These are phyloP conservation scores for Dryadomyces sulphureus DNA, from an alignment of 2,329 filamentous ascomycete genomes.

Conservation along the genomic window DNA sequence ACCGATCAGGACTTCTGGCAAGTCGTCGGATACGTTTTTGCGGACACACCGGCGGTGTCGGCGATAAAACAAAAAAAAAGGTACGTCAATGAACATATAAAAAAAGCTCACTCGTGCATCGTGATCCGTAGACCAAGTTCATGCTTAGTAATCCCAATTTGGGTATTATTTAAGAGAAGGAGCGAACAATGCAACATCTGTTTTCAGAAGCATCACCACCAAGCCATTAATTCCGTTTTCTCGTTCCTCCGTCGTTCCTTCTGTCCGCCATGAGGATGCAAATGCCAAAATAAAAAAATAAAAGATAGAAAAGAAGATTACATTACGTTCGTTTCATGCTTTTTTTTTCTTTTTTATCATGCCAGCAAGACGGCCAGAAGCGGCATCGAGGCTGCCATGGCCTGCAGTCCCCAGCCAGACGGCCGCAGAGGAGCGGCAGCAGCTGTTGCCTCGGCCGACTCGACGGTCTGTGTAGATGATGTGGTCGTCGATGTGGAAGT, in stretches of 20 bases:
- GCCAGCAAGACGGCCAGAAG: neutral
- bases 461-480: neutral
- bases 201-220: neutral
- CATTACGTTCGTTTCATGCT: neutral
- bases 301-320: neutral
- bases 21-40: too few relatives aligned
- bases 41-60: neutral
- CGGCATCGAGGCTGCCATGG: neutral
- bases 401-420: neutral
- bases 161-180: neutral
- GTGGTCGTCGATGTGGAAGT: neutral
- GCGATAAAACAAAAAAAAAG: too few relatives aligned
- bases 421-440: neutral
- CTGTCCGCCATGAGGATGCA: neutral
- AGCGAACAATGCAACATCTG: neutral
- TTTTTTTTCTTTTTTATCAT: neutral
- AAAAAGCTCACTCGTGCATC: too few relatives aligned
- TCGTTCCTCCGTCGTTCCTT: neutral
- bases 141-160: too few relatives aligned
- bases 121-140: too few relatives aligned
- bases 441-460: neutral
- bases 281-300: neutral
- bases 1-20: too few relatives aligned
- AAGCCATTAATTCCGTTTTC: neutral
- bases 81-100: too few relatives aligned